These are phyloP conservation scores for Lactifluus piperatus DNA, from an alignment of 768 basidiomycete genomes.

Conservation along the genomic window DNA sequence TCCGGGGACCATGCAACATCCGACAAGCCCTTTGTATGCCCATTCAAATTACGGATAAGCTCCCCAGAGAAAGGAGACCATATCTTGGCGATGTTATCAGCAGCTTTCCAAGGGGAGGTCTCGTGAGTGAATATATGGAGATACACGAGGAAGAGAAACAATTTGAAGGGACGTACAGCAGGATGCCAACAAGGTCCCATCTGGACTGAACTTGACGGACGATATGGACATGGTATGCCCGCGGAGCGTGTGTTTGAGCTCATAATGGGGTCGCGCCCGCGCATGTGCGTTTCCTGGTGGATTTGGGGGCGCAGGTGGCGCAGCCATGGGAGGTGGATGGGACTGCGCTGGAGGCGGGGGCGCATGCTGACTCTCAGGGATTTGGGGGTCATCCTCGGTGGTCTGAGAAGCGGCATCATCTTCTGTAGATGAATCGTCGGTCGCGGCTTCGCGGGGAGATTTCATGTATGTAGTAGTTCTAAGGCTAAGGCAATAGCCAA, in stretches of 20 bases:
- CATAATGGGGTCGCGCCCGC: slow-evolving; percentile 51
- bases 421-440: slow-evolving; percentile 39
- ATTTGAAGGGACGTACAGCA: slow-evolving; percentile 58
- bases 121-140: neutral
- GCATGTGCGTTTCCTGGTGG: slow-evolving; percentile 27
- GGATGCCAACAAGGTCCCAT: slow-evolving; percentile 79
- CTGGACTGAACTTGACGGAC: slow-evolving; percentile 85
- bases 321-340: slow-evolving; percentile 22
- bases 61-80: slow-evolving; percentile 79
- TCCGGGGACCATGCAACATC: slow-evolving; percentile 88
- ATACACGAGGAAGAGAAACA: neutral
- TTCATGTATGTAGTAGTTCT: neutral
- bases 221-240: slow-evolving; percentile 84
- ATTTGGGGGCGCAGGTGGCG: neutral
- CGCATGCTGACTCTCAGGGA: slow-evolving; percentile 50
- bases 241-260: slow-evolving; percentile 52
- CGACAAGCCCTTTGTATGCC: slow-evolving; percentile 77
- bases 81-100: slow-evolving; percentile 70
- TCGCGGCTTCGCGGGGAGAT: neutral
- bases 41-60: slow-evolving; percentile 62
- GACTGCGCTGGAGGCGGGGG: slow-evolving; percentile 33
- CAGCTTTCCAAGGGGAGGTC: slow-evolving; percentile 36
- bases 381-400: slow-evolving; percentile 76
- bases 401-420: slow-evolving; percentile 71
- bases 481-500: too few relatives aligned